These are phyloP conservation scores for Gleditsia sinensis DNA, from an alignment of 306 rosid genomes.

Conservation along the genomic window DNA sequence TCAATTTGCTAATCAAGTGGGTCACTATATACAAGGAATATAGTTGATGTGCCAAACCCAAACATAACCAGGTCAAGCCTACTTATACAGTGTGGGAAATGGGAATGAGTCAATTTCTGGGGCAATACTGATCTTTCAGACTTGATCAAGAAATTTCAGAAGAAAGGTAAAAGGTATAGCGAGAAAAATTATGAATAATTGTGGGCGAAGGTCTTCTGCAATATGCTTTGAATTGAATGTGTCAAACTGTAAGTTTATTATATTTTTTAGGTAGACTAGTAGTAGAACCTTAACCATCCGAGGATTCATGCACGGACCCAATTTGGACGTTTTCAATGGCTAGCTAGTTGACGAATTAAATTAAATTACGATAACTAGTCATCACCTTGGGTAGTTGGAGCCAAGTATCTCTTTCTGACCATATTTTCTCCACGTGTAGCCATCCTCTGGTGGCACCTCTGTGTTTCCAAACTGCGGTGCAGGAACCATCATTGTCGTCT, in stretches of 20 bases:
- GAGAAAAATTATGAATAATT: background rate
- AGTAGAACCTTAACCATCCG: background rate
- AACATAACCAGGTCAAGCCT: background rate
- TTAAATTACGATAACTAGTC: background rate
- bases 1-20: slow-evolving; percentile 19
- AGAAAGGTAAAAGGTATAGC: background rate
- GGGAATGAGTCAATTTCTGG: slow-evolving; percentile 25
- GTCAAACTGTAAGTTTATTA: background rate
- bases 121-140: background rate
- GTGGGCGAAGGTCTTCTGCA: background rate
- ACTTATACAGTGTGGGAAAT: too few species aligned
- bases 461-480: slow-evolving; percentile 70
- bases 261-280: background rate
- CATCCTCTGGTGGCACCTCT: slow-evolving; percentile 76
- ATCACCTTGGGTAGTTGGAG: slow-evolving; percentile 61
- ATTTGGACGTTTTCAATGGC: background rate
- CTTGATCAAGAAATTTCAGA: background rate
- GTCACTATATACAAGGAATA: background rate
- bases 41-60: background rate
- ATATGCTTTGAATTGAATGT: slow-evolving; percentile 35
- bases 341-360: background rate
- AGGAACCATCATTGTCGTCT: slow-evolving; percentile 39
- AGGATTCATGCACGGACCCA: background rate
- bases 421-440: slow-evolving; percentile 78
- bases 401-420: slow-evolving; percentile 88